Evolutionary conservation across 495 filamentous ascomycete genomes (phyloP), one percentile per base, ranked within the genome.

Genomic region (Xylaria palmicola): DNA sequence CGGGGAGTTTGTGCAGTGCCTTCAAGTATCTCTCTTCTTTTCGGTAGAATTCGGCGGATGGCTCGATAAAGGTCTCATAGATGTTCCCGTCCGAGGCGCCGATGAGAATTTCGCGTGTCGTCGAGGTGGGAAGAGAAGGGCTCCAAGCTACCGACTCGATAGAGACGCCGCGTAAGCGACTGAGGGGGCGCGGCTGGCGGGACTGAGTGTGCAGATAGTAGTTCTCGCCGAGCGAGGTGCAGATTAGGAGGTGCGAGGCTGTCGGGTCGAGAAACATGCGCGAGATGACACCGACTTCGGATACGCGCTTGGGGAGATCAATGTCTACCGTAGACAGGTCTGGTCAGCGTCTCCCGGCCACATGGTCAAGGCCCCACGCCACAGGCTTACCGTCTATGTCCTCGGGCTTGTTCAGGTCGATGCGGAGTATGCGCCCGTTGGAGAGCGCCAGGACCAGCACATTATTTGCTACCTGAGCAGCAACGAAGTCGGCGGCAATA

Each of bases 131-230:
- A n/a, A 92, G 77, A n/a, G 92, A 92, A 2, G 94, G 95, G 69
- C 90, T 97, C 94, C 94, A 98, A 48, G 93, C 91, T 64, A 98
- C 80, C 61, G 87, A 88, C 71, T 98, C 94, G 37, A 98, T 90
- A 9, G 83, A 74, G 43, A 97, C 90, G 8, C 90, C 90, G 68
- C 93, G 93, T 45, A 98, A 75, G 30, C 91, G 86, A 43, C 89
- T 86, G 34, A 98, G 78, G 22, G 88, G 81, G 60, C 94, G 90
- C 8, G 92, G 90, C 66, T 92, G 90, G 60, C 90, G 85, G 30
- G 92, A 93, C 71, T 98, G 94, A 27, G 91, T 92, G 72, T 98
- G 94, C 10, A 98, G 87, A 73, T 98, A 98, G 79, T 92, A 98
- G 74, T 97, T 98, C 74, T 98, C 94, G 71, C 90, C 91, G 24